Evolutionary conservation across 257 asterid species (phyloP).

Genomic region (Henckelia pumila): DNA sequence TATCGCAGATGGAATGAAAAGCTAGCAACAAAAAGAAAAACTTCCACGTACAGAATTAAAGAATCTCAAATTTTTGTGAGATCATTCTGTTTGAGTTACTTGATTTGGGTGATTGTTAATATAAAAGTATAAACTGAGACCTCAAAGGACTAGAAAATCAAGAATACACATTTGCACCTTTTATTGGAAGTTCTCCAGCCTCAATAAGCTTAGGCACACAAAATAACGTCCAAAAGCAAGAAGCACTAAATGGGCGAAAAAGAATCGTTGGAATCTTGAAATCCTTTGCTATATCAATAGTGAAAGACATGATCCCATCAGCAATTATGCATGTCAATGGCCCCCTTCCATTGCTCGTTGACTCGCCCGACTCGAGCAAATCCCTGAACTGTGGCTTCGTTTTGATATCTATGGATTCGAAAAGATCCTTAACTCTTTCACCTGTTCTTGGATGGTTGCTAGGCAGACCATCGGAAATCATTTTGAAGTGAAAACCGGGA

Average conservation of each 20-base stretch:
- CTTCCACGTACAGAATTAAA: not conserved
- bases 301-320: constrained; percentile 30
- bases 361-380: constrained; percentile 6
- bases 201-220: constrained; percentile 33
- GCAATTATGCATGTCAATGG: constrained; percentile 33
- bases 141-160: not conserved
- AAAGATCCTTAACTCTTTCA: constrained; percentile 26
- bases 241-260: constrained; percentile 30
- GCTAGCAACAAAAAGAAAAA: not conserved
- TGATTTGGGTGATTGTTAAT: not conserved
- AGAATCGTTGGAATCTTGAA: constrained; percentile 25
- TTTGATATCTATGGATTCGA: constrained; percentile 14
- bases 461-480: constrained; percentile 29
- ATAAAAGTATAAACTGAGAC: not conserved
- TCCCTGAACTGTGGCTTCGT: constrained; percentile 25
- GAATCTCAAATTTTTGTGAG: not conserved
- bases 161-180: constrained; percentile 13
- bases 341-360: constrained; percentile 1
- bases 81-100: not conserved
- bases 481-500: constrained; percentile 24
- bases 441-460: constrained; percentile 33
- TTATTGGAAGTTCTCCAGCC: constrained; percentile 35
- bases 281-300: constrained; percentile 33
- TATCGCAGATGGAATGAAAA: not conserved
- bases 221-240: constrained; percentile 35